Base-by-base conservation (phyloP, 805 yeast genomes). In the Nakazawaea populi region DNA sequence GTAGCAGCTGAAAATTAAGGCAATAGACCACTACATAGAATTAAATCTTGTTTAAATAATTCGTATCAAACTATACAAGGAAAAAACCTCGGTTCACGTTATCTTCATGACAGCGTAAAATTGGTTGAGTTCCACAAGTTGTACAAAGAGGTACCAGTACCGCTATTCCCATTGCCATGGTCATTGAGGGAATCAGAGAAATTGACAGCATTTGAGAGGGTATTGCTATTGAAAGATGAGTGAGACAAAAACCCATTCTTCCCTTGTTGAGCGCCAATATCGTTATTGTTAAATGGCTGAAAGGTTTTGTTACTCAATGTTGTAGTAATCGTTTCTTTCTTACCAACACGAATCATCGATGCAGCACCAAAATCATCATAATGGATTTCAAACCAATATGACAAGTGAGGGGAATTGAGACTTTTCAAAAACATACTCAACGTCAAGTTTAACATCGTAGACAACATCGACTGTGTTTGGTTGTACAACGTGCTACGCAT, bases 291-390 rank as follows among this genome's bases (percentile, higher is more conserved):
- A 18, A 48, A 48, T 12, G 47, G 47, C 44, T 14, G 51, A 39
- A 48, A 48, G 6, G 42, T 12, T 8, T 12, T 36, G 34, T 36
- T 36, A 10, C 36, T 44, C 34, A 44, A 37, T 6, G 37, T 12
- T 24, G 10, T 24, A 27, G 44, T 32, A 6, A 31, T 18, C 6
- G 44, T 24, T 11, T 39, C 44, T 18, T 49, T 49, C 4, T 38
- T 18, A 1, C 46, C 41, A 4, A 49, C 49, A 35, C 49, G 48
- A 12, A 49, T 41, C 48, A 45, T 34, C 11, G 52, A 49, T 10
- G 39, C 52, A 4, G 46, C 46, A 10, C 52, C 52, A 14, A 14
- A 49, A 24, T 51, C 53, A 32, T 51, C 53, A 27, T 51, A 51
- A 31, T 36, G 44, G 9, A 51, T 12, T 28, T 51, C 53, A 39